Percentiles rank a stretch among this genome's conserved stretches.
Evolutionary conservation across 148 eudicot species (phyloP).

Genomic region (Nepenthes mirabilis): DNA sequence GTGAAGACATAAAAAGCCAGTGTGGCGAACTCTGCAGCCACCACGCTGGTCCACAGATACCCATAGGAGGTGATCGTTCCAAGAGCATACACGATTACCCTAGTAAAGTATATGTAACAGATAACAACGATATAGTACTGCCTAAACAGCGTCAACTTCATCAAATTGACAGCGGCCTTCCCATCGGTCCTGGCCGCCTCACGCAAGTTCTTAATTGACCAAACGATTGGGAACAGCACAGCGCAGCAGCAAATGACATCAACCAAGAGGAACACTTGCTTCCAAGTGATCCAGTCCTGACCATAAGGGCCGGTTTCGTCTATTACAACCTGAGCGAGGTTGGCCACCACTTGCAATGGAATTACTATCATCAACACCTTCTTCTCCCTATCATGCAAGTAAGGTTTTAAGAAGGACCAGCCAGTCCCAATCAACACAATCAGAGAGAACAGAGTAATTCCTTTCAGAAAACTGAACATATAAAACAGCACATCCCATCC

Average conservation of each 20-base stretch:
- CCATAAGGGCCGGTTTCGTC: slow-evolving; percentile 54
- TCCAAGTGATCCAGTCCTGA: slow-evolving; percentile 68
- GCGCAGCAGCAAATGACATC: slow-evolving; percentile 80
- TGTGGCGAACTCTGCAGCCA: slow-evolving; percentile 64
- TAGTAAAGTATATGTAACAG: slow-evolving; percentile 72
- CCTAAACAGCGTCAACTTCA: slow-evolving; percentile 68
- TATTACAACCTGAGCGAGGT: slow-evolving; percentile 52
- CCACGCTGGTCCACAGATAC: slow-evolving; percentile 62
- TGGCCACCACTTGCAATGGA: slow-evolving; percentile 58
- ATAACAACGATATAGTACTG: slow-evolving; percentile 75
- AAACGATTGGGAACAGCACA: slow-evolving; percentile 69
- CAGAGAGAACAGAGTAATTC: slow-evolving; percentile 53
- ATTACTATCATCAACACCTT: slow-evolving; percentile 72
- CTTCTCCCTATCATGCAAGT: slow-evolving; percentile 68
- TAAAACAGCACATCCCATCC: slow-evolving; percentile 66
- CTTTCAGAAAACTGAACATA: slow-evolving; percentile 61
- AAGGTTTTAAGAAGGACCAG: slow-evolving; percentile 82
- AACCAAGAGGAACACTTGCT: slow-evolving; percentile 61
- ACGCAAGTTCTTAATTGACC: slow-evolving; percentile 76
- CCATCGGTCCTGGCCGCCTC: slow-evolving; percentile 73
- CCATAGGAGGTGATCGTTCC: slow-evolving; percentile 68
- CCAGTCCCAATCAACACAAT: slow-evolving; percentile 85
- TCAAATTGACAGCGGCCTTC: slow-evolving; percentile 72
- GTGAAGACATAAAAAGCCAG: slow-evolving; percentile 65
- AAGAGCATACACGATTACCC: slow-evolving; percentile 66